Percentiles rank a stretch among this genome's conserved stretches.
Conservation (phyloP, 176 grass and related monocot species). For the Dactylis glomerata region DNA sequence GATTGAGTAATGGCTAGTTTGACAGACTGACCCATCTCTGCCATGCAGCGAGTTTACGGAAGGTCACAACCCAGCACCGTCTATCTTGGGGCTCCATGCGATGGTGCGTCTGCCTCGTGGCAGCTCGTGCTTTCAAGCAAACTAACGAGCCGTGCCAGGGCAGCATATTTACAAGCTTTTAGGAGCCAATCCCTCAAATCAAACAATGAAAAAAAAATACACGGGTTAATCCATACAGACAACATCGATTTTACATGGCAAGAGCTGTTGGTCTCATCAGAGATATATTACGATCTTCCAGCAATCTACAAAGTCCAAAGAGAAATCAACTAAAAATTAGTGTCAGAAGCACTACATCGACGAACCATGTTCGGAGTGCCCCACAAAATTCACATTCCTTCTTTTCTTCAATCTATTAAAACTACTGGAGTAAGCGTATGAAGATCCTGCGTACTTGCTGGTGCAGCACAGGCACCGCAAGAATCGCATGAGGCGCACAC, state of each 20-base stretch:
- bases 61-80: no score
- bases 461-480: background rate
- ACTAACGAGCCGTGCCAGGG: background rate
- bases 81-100: no score
- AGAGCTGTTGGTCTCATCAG: background rate
- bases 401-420: background rate
- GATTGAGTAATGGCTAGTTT: background rate
- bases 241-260: background rate
- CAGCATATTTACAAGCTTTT: background rate
- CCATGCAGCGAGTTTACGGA: no score
- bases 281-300: background rate
- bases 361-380: background rate
- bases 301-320: background rate
- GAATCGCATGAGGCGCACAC: conserved; percentile 38
- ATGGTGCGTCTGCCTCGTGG: no score
- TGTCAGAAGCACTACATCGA: background rate
- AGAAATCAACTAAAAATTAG: background rate
- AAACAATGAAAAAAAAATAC: background rate
- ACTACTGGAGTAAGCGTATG: background rate
- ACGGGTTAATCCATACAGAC: background rate
- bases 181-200: background rate
- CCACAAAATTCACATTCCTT: background rate
- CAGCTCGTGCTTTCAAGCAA: background rate
- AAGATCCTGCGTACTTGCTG: background rate
- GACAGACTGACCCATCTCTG: background rate